Evolutionary conservation across 805 yeast genomes (phyloP), one percentile per base, ranked within the genome.

Genomic region (Kazachstania bromeliacearum): DNA sequence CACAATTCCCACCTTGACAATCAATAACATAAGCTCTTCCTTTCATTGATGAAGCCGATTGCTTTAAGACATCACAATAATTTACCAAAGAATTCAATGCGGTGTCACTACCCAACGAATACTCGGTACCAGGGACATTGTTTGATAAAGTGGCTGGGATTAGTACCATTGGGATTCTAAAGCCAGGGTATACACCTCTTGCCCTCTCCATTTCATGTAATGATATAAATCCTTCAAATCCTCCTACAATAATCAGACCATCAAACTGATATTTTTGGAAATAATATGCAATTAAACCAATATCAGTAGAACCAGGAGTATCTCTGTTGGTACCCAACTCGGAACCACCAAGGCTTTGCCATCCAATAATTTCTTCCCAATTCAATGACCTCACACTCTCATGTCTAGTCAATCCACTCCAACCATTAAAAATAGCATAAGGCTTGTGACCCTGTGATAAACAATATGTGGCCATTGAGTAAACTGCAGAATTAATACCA

Each of bases 81-180:
- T 73, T 68, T 55, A 78, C 75, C 51, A 80, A 64, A 25, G 78
- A 68, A 55, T 80, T 81, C 54, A 80, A 62, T 58, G 88, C 78
- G 3, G 89, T 80, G 51, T 81, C 88, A 28, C 79, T 63, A 33
- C 89, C 89, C 36, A 80, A 57, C 0, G 87, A 79, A 56, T 79
- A 80, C 58, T 81, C 87, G 2, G 87, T 76, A 41, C 88, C 89
- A 25, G 89, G 89, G 37, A 80, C 89, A 50, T 80, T 80, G 50
- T 80, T 80, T n/a, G 88, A 79, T 36, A 82, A 72, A 7, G 89
- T 82, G 22, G 89, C 85, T n/a, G 92, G 92, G 32, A 82, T 70
- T 40, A 77, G 72, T 37, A 79, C 77, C 77, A 79, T 75, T 45
- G 94, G 94, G 38, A 82, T 80, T 46, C 77, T 67, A 62, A 82